phyloP scores from a whole-genome alignment of 129 eudicot species.

The Pittosporum tobira region DNA sequence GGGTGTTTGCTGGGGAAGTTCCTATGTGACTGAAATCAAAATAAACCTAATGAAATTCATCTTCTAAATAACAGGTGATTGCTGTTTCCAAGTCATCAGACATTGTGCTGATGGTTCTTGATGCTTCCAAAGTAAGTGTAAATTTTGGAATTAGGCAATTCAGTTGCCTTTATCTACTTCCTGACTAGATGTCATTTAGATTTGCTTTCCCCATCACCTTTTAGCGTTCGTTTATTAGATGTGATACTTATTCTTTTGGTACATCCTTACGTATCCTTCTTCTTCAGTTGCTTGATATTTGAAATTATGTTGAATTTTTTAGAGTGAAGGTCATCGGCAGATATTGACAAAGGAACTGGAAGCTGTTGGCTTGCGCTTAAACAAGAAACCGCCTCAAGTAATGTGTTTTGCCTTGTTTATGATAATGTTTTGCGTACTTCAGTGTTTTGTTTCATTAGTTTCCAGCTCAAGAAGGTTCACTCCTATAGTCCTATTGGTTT shows the following conservation, averaged over 20 bases:
- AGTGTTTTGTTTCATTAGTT: neutral
- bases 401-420: conserved; percentile 5
- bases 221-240: neutral
- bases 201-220: neutral
- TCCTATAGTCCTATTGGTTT: neutral
- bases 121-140: conserved; percentile 50
- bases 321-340: conserved; percentile 99
- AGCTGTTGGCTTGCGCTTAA: conserved; percentile 96
- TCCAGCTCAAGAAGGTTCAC: neutral
- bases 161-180: neutral
- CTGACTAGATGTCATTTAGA: neutral
- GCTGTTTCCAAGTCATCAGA: conserved; percentile 98
- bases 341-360: conserved; percentile 92
- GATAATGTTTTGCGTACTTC: neutral
- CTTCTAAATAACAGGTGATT: conserved; percentile 59
- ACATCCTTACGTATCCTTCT: neutral
- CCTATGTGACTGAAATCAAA: neutral
- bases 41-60: conserved; percentile 7
- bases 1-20: neutral
- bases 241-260: neutral
- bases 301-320: conserved; percentile 6
- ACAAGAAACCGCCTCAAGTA: conserved; percentile 96
- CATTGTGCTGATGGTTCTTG: conserved; percentile 52
- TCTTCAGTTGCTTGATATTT: neutral
- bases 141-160: neutral